A percentile compares a stretch with the other conserved stretches of the same genome.
phyloP scores from a whole-genome alignment of 306 rosid genomes.

The Vigna nakashimae region DNA sequence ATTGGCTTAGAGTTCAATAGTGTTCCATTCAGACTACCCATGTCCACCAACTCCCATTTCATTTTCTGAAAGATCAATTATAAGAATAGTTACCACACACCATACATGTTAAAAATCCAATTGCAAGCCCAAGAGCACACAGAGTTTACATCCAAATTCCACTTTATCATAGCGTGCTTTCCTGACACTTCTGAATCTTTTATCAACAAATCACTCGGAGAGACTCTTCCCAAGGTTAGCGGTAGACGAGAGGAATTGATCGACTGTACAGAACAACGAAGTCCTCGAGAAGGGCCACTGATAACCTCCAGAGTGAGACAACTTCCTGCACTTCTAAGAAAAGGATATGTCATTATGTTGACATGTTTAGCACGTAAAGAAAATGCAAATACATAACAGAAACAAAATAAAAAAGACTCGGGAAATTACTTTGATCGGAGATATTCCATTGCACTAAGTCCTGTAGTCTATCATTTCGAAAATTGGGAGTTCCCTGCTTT shows the following conservation, averaged over 20 bases:
- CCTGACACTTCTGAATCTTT: conserved; percentile 95
- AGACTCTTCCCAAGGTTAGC: conserved; percentile 81
- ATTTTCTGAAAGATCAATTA: conserved; percentile 64
- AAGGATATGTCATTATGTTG: conserved; percentile 70
- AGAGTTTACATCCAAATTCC: conserved; percentile 82
- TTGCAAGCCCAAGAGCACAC: conserved; percentile 36
- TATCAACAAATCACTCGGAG: conserved; percentile 79
- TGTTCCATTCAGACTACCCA: conserved; percentile 98
- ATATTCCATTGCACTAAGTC: conserved; percentile 49
- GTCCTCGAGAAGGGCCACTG: conserved; percentile 86
- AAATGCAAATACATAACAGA: conserved; percentile 37
- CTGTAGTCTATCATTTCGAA: conserved; percentile 52
- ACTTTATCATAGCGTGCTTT: conserved; percentile 85
- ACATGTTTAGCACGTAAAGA: conserved; percentile 54
- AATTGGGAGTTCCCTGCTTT: conserved; percentile 47
- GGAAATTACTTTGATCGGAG: conserved; percentile 79
- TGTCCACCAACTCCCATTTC: conserved; percentile 97
- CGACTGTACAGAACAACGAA: conserved; percentile 62
- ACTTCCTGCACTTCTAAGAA: conserved; percentile 95
- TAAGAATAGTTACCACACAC: conserved; percentile 37
- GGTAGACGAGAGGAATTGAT: conserved; percentile 66
- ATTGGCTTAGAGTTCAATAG: conserved; percentile 76
- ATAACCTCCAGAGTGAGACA: conserved; percentile 89
- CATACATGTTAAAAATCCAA: conserved; percentile 37
- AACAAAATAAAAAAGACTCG: conserved; percentile 41